Evolutionary conservation across 306 rosid genomes (phyloP), one percentile per base, ranked within the genome.

Genomic region (Urtica urens): DNA sequence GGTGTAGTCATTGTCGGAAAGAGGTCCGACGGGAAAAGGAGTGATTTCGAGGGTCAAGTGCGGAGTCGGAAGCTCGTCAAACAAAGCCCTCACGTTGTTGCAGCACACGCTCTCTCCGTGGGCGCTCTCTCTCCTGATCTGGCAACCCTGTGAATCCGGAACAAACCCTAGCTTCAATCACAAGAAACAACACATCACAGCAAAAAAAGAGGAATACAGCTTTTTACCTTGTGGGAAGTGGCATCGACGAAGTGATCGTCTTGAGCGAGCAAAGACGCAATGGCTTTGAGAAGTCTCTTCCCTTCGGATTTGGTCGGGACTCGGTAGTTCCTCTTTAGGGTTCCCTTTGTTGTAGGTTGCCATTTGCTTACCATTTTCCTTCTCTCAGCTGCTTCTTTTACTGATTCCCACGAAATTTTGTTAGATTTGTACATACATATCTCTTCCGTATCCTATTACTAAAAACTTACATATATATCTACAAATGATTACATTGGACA

Each of bases 91-190:
- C 53, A 88, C 95, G 25, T 88, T 84, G 80, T 81, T 88, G 75
- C 97, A 84, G 57, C 97, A 88, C 15, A 88, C 97, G 53, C 90
- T 88, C 72, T 88, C 97, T 58, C 97, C 97, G 65, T 88, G 97
- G 46, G 97, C 95, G 51, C 82, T 84, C 71, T 83, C 93, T 73
- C 95, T 74, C 39, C 97, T 74, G 58, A 88, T 84, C 68, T 88
- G 97, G 49, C 97, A 88, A 42, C 97, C 97, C 93, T 88, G 24
- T 64, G 57, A 59, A 53, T 27, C 53, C 21, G 23, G 51, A 53
- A 50, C 21, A 53, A 34, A 23, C 9, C 22, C 20, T 16, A 34
- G 25, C 38, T 24, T 28, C 1, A 33, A 11, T 23, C 1, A 17
- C n/a, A 9, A 25, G 9, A 31, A 16, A 21, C 17, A 46, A 7